Evolutionary conservation across 768 basidiomycete species (phyloP).

Genomic region (Mycena latifolia): DNA sequence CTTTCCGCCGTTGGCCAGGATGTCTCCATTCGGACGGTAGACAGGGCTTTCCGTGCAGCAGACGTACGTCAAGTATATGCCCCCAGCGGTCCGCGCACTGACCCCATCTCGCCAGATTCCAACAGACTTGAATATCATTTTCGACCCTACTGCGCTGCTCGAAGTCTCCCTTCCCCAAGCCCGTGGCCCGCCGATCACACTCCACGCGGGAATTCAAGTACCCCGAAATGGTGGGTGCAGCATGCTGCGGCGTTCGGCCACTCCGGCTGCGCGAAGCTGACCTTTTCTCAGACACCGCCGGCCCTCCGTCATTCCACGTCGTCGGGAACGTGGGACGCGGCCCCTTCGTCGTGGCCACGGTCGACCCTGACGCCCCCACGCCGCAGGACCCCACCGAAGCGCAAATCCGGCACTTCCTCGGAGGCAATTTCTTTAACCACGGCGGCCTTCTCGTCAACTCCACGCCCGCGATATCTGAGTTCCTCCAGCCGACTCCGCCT

Average conservation of each 20-base stretch:
- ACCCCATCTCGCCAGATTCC: conserved; percentile 36
- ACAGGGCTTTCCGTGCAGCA: conserved; percentile 26
- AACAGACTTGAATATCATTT: conserved; percentile 35
- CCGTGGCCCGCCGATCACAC: conserved; percentile 37
- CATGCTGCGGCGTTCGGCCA: not conserved
- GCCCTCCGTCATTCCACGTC: conserved; percentile 50
- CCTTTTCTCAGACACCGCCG: conserved; percentile 47
- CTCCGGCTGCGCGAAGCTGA: not conserved
- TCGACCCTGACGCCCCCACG: conserved; percentile 66
- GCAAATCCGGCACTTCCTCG: conserved; percentile 64
- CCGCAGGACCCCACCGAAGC: conserved; percentile 55
- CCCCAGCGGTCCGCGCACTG: not conserved
- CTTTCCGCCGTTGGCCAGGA: conserved; percentile 16
- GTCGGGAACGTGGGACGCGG: conserved; percentile 44
- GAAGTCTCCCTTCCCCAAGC: conserved; percentile 43
- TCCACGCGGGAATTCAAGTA: conserved; percentile 41
- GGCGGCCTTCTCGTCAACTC: conserved; percentile 46
- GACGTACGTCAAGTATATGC: conserved; percentile 10
- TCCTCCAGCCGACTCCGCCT: conserved; percentile 56
- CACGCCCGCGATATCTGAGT: conserved; percentile 58
- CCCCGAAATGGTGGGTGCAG: conserved; percentile 22
- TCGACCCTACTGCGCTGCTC: conserved; percentile 41
- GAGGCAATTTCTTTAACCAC: conserved; percentile 52
- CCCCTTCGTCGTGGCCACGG: conserved; percentile 60
- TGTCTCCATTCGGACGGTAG: conserved; percentile 20